A percentile compares a stretch with the other conserved stretches of the same genome.
These are phyloP conservation scores for Trichoderma sp. DNA, from an alignment of 2,329 filamentous ascomycete species.

Conservation along the genomic window DNA sequence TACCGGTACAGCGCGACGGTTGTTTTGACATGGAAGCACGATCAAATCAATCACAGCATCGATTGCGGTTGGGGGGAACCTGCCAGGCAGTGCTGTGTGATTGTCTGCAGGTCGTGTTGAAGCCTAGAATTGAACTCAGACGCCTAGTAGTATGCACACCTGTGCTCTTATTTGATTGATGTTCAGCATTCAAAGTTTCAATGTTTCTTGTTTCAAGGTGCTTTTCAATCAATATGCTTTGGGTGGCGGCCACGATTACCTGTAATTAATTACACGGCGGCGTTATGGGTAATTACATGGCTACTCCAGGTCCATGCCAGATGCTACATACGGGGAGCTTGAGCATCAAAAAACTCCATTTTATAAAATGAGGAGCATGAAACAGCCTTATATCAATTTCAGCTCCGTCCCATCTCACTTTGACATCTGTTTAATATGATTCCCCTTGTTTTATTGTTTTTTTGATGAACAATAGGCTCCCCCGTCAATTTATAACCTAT, in stretches of 20 bases:
- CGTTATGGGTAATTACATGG: background rate
- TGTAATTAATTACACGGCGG: background rate
- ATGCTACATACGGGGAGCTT: background rate
- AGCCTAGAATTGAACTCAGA: background rate
- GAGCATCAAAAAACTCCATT: slow-evolving; percentile 2
- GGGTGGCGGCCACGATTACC: background rate
- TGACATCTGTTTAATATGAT: background rate
- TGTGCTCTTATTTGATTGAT: background rate
- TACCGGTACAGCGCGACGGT: slow-evolving; percentile 8
- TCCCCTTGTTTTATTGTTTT: slow-evolving; percentile 3
- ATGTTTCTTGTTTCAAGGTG: background rate
- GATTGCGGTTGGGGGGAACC: background rate
- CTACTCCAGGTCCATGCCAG: slow-evolving; percentile 4
- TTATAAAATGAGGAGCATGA: slow-evolving; percentile 13
- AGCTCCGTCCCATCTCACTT: background rate
- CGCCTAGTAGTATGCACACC: background rate
- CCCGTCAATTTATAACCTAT: background rate
- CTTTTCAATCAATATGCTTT: background rate
- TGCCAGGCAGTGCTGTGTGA: background rate
- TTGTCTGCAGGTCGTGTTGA: background rate
- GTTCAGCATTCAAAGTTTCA: background rate
- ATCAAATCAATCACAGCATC: background rate
- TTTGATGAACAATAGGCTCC: background rate
- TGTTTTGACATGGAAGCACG: background rate
- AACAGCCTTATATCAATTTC: slow-evolving; percentile 14